Evolutionary conservation across 2,329 filamentous ascomycete genomes (phyloP).

Genomic region (Keithomyces neogunnii): DNA sequence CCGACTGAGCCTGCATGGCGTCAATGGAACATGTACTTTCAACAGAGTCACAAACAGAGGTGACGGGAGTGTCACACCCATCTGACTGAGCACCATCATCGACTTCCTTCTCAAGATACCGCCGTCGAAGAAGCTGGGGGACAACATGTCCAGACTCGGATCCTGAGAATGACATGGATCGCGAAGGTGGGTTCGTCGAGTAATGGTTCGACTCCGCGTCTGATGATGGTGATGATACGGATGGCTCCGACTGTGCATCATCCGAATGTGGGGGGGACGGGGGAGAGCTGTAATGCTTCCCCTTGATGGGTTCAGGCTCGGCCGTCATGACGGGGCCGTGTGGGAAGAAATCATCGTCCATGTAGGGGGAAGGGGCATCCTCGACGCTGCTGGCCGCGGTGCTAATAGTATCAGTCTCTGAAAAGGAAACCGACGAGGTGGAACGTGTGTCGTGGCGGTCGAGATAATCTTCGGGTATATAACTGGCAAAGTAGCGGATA

Average conservation of each 20-base stretch:
- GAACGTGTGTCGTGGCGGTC: slow-evolving; percentile 28
- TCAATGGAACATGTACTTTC: slow-evolving; percentile 29
- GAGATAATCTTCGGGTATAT: slow-evolving; percentile 42
- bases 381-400: slow-evolving; percentile 31
- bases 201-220: slow-evolving; percentile 23
- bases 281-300: slow-evolving; percentile 10
- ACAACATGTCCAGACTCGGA: slow-evolving; percentile 35
- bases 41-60: slow-evolving; percentile 37
- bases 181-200: slow-evolving; percentile 32
- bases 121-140: slow-evolving; percentile 19
- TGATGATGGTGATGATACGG: slow-evolving; percentile 25
- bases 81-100: slow-evolving; percentile 39
- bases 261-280: slow-evolving; percentile 39
- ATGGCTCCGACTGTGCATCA: slow-evolving; percentile 37
- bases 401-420: slow-evolving; percentile 28
- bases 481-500: slow-evolving; percentile 51
- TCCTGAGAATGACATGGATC: slow-evolving; percentile 44
- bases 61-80: slow-evolving; percentile 33
- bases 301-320: slow-evolving; percentile 29
- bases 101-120: slow-evolving; percentile 28
- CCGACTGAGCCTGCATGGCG: slow-evolving; percentile 19
- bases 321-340: slow-evolving; percentile 32
- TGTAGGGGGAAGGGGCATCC: slow-evolving; percentile 25
- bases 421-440: slow-evolving; percentile 28
- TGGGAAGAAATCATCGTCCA: slow-evolving; percentile 29